Percentiles rank a stretch among this genome's conserved stretches.
These are phyloP conservation scores for Fusarium sp. DNA, from an alignment of 2,329 filamentous ascomycete genomes.

Conservation along the genomic window DNA sequence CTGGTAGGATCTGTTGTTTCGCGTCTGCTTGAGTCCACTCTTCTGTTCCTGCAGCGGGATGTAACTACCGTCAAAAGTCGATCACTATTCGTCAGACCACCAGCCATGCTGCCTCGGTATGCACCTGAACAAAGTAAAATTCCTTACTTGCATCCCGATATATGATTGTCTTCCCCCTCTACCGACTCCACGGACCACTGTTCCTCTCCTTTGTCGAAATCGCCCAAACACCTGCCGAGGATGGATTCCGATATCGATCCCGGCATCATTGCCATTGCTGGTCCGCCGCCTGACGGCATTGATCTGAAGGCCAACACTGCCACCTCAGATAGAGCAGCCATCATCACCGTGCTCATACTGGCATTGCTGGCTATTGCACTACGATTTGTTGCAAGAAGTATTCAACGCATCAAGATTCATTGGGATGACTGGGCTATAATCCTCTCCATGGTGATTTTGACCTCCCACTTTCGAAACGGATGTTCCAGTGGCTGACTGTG, in stretches of 20 bases:
- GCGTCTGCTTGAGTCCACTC: no score
- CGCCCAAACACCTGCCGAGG: fast-evolving
- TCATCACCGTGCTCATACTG: conserved; percentile 8
- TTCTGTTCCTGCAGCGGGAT: not conserved
- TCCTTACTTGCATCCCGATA: not conserved
- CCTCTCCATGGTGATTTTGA: conserved; percentile 3
- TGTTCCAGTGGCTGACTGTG: not conserved
- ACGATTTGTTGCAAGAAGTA: conserved; percentile 10
- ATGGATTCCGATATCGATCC: not conserved
- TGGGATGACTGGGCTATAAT: conserved; percentile 30
- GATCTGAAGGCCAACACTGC: conserved; percentile 14
- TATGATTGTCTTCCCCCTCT: not conserved
- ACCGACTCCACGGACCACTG: not conserved
- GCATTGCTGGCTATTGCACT: conserved; percentile 3
- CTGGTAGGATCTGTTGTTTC: no score
- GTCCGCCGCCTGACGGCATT: not conserved
- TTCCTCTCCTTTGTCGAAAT: no score
- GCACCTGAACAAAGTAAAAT: no score
- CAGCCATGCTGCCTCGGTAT: not conserved
- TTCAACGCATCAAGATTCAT: conserved; percentile 7
- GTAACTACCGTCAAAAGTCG: not conserved
- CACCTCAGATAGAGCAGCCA: conserved; percentile 10
- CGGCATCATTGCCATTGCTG: conserved; percentile 12
- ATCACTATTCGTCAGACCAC: not conserved
- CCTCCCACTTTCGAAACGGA: not conserved